phyloP scores from a whole-genome alignment of 257 asterid genomes.

The Fraxinus pennsylvanica region DNA sequence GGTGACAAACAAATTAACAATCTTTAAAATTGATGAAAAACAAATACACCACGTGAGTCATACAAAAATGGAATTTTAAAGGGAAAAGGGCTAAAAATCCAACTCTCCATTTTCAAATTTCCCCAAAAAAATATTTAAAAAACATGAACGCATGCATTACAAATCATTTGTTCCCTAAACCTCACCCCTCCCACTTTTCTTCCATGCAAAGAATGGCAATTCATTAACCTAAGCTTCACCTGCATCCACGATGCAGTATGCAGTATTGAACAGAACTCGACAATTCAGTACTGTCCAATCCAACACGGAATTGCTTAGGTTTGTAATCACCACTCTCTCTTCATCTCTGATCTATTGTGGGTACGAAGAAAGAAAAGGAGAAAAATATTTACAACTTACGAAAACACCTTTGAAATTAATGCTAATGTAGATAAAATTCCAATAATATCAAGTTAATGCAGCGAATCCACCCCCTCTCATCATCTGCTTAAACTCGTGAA shows the following conservation, averaged over 20 bases:
- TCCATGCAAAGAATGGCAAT: not conserved
- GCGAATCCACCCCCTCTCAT: constrained; percentile 69
- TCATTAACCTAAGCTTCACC: not conserved
- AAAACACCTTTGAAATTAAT: not conserved
- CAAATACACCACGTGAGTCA: not conserved
- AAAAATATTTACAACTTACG: not conserved
- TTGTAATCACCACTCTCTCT: not conserved
- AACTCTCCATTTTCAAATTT: not conserved
- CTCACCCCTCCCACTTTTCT: not conserved
- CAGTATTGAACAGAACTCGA: not conserved
- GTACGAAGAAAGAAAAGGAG: not conserved
- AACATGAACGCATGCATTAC: not conserved
- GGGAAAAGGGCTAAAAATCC: not conserved
- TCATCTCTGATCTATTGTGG: not conserved
- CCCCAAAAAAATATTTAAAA: not conserved
- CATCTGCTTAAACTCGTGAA: constrained; percentile 64
- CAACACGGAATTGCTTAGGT: not conserved
- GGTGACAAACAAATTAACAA: too few species aligned
- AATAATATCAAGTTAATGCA: constrained; percentile 24
- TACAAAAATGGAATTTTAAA: not conserved
- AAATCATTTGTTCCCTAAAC: constrained; percentile 4
- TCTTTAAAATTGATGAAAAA: too few species aligned
- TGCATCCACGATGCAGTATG: not conserved
- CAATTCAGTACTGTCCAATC: not conserved
- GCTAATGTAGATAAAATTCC: not conserved